Evolutionary conservation across 345 rosid genomes (phyloP), one percentile per base, ranked within the genome.

Genomic region (Acer campestre): DNA sequence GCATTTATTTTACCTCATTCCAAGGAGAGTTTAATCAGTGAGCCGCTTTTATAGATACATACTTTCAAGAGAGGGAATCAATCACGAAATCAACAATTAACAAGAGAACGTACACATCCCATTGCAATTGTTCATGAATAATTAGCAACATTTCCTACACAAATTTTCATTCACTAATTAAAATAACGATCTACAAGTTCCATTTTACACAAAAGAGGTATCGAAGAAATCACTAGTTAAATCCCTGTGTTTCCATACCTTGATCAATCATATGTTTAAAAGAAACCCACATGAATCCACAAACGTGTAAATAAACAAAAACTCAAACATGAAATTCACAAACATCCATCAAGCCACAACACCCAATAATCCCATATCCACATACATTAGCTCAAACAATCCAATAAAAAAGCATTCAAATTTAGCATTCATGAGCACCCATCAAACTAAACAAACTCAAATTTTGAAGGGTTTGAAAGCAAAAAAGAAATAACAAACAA

Each of bases 401-500:
- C 49, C 31, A 13, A 44, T 46, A 68, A 66, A 69, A 63, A 13
- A 38, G 18, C 7, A n/a, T 16, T 4, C 3, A 53, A 53, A 16
- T 12, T 53, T 53, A 53, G 58, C 61, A 69, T 23, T 18, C n/a
- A 63, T 16, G 11, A 10, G 58, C 23, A 31, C 42, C 44, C 18
- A 73, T 17, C 18, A 38, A 55, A 61, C 27, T 10, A 67, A 64
- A 68, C 62, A 2, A 5, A 53, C 58, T 22, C 0, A n/a, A 4
- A 59, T 2, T 59, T 59, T n/a, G 6, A 49, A 18, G 20, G 40
- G 7, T 11, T 20, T 10, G 31, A 18, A 65, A 18, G 3, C 14
- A 59, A 12, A 23, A 35, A 13, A 65, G 13, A n/a, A 1, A 40
- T 63, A 93, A 35, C 5, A 35, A 13, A n/a, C 2, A 40, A 13